These are phyloP conservation scores for Euphorbia neoarborescens DNA, from an alignment of 441 rosid species.

Conservation along the genomic window DNA sequence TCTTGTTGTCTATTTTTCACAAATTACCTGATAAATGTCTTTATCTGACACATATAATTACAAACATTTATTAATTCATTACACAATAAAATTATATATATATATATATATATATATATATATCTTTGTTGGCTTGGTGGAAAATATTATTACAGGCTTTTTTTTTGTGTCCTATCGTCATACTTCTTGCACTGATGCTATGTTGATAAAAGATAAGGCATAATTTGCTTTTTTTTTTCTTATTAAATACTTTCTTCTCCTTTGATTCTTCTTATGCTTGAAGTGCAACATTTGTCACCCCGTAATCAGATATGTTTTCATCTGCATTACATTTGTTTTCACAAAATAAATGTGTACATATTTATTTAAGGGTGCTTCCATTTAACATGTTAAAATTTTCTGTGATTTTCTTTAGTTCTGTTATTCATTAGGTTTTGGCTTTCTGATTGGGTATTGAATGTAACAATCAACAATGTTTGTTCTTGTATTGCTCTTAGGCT, in stretches of 20 bases:
- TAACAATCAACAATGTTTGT: neutral
- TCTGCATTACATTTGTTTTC: neutral
- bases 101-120: too few relatives aligned
- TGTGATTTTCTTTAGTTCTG: neutral
- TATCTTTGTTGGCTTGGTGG: neutral
- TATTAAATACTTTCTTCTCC: neutral
- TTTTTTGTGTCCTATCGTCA: neutral
- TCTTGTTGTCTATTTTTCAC: neutral
- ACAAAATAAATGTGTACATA: neutral
- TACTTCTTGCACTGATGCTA: neutral
- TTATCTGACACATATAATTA: neutral
- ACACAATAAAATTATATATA: too few relatives aligned
- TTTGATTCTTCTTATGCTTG: neutral
- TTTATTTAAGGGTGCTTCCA: neutral
- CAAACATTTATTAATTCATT: neutral
- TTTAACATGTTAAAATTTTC: neutral
- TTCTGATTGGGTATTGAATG: neutral
- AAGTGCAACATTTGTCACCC: neutral
- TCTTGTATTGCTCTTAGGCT: conserved; percentile 37
- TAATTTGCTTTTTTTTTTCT: neutral
- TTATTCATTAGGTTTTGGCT: neutral
- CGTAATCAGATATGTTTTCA: neutral
- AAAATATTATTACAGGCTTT: neutral
- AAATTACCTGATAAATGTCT: conserved; percentile 9
- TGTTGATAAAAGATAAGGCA: neutral